phyloP scores from a whole-genome alignment of 306 rosid species.

The Cucumis cinereus region DNA sequence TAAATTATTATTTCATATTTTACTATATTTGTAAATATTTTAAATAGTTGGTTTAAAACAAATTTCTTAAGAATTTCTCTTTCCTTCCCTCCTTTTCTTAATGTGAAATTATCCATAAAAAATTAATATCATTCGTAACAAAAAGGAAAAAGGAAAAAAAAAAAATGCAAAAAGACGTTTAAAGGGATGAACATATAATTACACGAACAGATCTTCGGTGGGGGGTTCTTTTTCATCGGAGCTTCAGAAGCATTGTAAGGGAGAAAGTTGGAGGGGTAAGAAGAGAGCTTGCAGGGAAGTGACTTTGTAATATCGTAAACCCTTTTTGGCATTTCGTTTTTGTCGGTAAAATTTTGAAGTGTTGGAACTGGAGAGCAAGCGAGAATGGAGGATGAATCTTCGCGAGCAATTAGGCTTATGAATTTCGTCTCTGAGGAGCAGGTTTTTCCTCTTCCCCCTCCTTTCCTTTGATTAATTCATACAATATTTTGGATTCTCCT shows the following conservation, averaged over 20 bases:
- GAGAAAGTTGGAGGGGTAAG: not conserved
- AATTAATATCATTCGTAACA: too few species aligned
- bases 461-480: not conserved
- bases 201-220: too few species aligned
- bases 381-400: constrained; percentile 55
- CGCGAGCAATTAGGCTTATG: constrained; percentile 55
- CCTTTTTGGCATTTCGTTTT: not conserved
- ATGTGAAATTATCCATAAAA: too few species aligned
- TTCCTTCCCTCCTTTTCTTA: too few species aligned
- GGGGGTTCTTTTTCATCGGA: not conserved
- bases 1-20: too few species aligned
- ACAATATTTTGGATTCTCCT: not conserved
- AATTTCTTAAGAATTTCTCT: too few species aligned
- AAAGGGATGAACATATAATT: too few species aligned
- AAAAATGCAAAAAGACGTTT: too few species aligned
- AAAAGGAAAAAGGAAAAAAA: too few species aligned
- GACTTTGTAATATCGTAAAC: not conserved
- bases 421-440: constrained; percentile 83
- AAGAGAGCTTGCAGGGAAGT: not conserved
- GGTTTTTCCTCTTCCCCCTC: constrained; percentile 25
- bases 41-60: too few species aligned
- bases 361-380: not conserved
- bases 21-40: too few species aligned
- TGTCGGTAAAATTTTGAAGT: not conserved
- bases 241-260: not conserved